phyloP scores from a whole-genome alignment of 495 filamentous ascomycete species.

The Xylaria palmicola region DNA sequence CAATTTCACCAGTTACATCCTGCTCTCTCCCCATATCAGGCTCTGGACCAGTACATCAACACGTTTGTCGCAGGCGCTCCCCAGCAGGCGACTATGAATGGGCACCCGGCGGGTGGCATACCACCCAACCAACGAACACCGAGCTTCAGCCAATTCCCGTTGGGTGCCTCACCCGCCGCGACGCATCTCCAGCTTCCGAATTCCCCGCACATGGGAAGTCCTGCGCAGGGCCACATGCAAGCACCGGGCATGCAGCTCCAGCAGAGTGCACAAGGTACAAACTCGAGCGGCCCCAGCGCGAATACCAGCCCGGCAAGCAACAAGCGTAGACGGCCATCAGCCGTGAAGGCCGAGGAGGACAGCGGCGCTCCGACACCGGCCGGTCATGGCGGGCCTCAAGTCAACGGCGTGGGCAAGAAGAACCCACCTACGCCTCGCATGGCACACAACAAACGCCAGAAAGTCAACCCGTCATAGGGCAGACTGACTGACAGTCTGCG shows the following conservation, averaged over 20 bases:
- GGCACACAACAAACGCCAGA: constrained; percentile 39
- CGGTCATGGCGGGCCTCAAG: constrained; percentile 39
- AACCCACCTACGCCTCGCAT: constrained; percentile 50
- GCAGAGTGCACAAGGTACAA: constrained; percentile 69
- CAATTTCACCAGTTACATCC: constrained; percentile 58
- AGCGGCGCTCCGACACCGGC: constrained; percentile 47
- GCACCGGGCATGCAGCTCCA: constrained; percentile 69
- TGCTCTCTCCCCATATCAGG: constrained; percentile 56
- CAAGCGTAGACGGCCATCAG: constrained; percentile 73
- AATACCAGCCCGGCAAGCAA: constrained; percentile 82
- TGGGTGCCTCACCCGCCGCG: constrained; percentile 55
- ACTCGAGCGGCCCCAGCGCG: constrained; percentile 70
- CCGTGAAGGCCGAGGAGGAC: constrained; percentile 74
- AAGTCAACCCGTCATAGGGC: constrained; percentile 36
- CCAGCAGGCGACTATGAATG: constrained; percentile 35
- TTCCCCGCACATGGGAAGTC: constrained; percentile 58
- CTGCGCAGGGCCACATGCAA: constrained; percentile 58
- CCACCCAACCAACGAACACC: constrained; percentile 44
- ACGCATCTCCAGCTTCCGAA: constrained; percentile 57
- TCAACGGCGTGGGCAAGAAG: constrained; percentile 41
- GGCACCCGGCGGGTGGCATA: constrained; percentile 35
- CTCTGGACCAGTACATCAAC: constrained; percentile 60
- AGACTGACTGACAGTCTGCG: background rate
- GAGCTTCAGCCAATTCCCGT: constrained; percentile 49
- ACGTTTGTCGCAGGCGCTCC: constrained; percentile 33